Base-by-base conservation (phyloP, 805 yeast species). In the Wickerhamomyces bisporus region DNA sequence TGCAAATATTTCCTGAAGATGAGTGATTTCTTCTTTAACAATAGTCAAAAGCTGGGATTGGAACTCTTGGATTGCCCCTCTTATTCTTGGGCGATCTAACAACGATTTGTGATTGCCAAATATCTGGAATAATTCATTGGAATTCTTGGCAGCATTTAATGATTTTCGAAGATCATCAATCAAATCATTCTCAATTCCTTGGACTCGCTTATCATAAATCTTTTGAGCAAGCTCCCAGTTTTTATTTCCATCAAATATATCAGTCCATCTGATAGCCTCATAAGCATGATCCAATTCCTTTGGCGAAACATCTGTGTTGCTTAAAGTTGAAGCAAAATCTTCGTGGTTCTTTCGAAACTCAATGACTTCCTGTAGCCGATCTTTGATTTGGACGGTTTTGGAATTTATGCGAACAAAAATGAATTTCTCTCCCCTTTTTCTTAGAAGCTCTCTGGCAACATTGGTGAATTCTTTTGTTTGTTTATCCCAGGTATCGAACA, bases 381-480 rank as follows among this genome's bases (percentile, higher is more conserved):
- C 71, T 41, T 62, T 67, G 19, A 76, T 38, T 13, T 44, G 53
- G 1, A 45, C 49, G 1, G 73, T 55, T 3, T 70, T 61, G 8
- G 77, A 69, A n/a, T 64, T 64, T 9, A 87, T 66, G 40, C 79
- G 75, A 16, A 86, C 74, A 17, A 80, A 72, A 12, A 81, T 70
- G 52, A 82, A 81, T 42, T 77, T 79, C 38, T 84, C 91, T 8
- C 78, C 76, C 30, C 93, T 62, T 49, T 79, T 84, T 45, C 96
- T 66, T 29, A 85, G 65, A 3, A 84, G 58, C 42, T 89, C 96
- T 39, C 97, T 71, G 0, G 86, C 75, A 30, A 83, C 53, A 36
- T 75, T 71, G 2, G 79, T 73, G 61, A 81, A 76, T 39, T 78
- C 85, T 50, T 81, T 79, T 10, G 78, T 53, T 29, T 74, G 71